These are phyloP conservation scores for Endoconidiophora polonica DNA, from an alignment of 2,329 filamentous ascomycete genomes.

Conservation along the genomic window DNA sequence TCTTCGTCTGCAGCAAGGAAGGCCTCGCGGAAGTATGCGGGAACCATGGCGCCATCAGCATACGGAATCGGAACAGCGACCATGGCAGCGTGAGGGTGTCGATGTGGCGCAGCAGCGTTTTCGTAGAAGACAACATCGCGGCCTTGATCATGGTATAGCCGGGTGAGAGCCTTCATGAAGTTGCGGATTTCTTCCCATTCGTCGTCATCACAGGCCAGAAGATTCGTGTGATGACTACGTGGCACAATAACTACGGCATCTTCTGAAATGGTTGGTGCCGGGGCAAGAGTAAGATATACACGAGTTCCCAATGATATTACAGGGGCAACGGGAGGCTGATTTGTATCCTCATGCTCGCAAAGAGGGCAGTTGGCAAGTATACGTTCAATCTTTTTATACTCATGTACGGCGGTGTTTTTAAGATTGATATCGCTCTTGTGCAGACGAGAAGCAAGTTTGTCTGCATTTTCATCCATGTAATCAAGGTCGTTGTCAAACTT, in stretches of 20 bases:
- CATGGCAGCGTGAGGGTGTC: slow-evolving; percentile 71
- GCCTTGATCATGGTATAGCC: slow-evolving; percentile 87
- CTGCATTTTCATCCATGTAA: slow-evolving; percentile 93
- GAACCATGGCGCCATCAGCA: slow-evolving; percentile 75
- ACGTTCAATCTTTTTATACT: slow-evolving; percentile 78
- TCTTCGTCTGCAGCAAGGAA: slow-evolving; percentile 78
- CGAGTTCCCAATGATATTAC: slow-evolving; percentile 73
- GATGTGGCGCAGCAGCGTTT: slow-evolving; percentile 69
- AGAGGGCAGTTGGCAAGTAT: slow-evolving; percentile 78
- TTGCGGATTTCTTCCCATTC: slow-evolving; percentile 99
- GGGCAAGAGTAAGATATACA: slow-evolving; percentile 74
- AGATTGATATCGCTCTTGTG: slow-evolving; percentile 79
- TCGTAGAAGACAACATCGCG: slow-evolving; percentile 94
- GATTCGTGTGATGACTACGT: slow-evolving; percentile 69
- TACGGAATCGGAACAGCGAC: slow-evolving; percentile 77
- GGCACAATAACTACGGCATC: slow-evolving; percentile 81
- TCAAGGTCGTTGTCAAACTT: slow-evolving; percentile 88
- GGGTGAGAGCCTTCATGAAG: slow-evolving; percentile 92
- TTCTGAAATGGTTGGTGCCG: slow-evolving; percentile 70
- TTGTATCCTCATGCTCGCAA: slow-evolving; percentile 75
- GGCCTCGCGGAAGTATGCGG: slow-evolving; percentile 89
- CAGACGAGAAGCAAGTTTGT: slow-evolving; percentile 70
- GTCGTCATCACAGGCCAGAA: slow-evolving; percentile 96
- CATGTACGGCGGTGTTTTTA: slow-evolving; percentile 69
- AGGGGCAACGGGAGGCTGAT: slow-evolving; percentile 62